Conservation (phyloP, 2,329 filamentous ascomycete species). For the Lachnellula cervina region DNA sequence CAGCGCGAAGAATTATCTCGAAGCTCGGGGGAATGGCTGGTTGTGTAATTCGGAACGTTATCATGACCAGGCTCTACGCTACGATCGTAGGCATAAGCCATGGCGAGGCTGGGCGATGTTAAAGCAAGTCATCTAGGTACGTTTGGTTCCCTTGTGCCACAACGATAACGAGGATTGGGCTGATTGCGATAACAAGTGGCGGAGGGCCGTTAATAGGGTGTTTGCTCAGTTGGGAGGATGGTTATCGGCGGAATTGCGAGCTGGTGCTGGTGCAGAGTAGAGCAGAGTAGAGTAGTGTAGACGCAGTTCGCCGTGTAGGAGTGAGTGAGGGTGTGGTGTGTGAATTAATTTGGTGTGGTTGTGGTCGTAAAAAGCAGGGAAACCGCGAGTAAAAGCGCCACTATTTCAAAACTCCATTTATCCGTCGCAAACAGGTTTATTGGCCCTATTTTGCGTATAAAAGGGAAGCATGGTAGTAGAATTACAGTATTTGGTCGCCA, state of each 20-base stretch:
- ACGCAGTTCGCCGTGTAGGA: not conserved
- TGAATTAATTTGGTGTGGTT: not conserved
- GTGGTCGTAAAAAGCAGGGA: not conserved
- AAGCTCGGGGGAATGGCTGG: constrained; percentile 20
- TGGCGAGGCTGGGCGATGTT: constrained; percentile 21
- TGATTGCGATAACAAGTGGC: not conserved
- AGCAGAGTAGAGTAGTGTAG: not conserved
- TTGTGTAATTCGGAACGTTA: constrained; percentile 18
- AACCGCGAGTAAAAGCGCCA: not conserved
- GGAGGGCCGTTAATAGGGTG: not conserved
- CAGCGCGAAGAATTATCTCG: constrained; percentile 19
- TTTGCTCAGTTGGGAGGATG: not conserved
- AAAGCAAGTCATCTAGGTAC: constrained; percentile 15
- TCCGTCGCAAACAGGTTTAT: not conserved
- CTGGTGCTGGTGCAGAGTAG: not conserved
- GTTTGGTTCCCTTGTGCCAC: not conserved
- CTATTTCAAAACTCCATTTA: not conserved
- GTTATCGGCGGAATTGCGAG: not conserved
- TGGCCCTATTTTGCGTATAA: not conserved
- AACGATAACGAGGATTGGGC: not conserved
- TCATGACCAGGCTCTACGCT: constrained; percentile 18
- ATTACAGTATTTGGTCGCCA: not conserved
- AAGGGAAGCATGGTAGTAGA: not conserved
- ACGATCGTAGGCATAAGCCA: constrained; percentile 25
- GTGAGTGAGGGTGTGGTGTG: not conserved